Evolutionary conservation across 2,329 filamentous ascomycete species (phyloP).

Genomic region (Ophiocordyceps sinensis): DNA sequence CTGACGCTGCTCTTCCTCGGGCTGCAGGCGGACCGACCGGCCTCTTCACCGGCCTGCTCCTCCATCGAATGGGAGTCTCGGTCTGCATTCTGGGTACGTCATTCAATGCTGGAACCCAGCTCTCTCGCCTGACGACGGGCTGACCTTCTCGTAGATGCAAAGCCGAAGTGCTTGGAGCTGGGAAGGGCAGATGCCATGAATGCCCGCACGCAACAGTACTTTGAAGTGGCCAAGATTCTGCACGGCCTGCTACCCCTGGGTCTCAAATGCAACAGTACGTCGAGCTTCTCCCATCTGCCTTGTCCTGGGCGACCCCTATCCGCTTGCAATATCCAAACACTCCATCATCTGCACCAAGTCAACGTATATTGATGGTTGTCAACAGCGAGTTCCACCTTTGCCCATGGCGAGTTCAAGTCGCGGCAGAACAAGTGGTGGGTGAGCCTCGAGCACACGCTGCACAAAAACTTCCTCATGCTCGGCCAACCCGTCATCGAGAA

Average conservation of each 20-base stretch:
- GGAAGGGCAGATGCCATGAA: conserved; percentile 34
- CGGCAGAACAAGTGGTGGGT: conserved; percentile 34
- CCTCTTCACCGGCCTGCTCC: conserved; percentile 27
- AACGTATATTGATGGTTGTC: too few species aligned
- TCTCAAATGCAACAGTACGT: conserved; percentile 34
- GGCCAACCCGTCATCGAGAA: conserved; percentile 31
- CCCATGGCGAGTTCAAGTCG: conserved; percentile 29
- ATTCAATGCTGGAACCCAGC: background rate
- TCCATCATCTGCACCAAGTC: too few species aligned
- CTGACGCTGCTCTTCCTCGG: background rate
- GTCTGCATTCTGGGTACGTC: conserved; percentile 22
- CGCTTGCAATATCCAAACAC: too few species aligned
- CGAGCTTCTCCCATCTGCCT: background rate
- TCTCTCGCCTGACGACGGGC: too few species aligned
- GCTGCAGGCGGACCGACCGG: conserved; percentile 29
- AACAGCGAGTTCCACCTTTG: conserved; percentile 31
- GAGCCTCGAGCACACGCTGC: conserved; percentile 25
- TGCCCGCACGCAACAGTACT: conserved; percentile 31
- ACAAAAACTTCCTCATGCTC: conserved; percentile 36
- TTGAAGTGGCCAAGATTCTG: conserved; percentile 28
- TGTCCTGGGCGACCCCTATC: too few species aligned
- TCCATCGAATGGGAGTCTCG: conserved; percentile 24
- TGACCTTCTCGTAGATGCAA: conserved; percentile 16
- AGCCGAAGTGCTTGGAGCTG: conserved; percentile 21
- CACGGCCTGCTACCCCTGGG: conserved; percentile 25